Conservation (phyloP, 108 stramenopile genomes). For the Fragilariopsis cylindrus region DNA sequence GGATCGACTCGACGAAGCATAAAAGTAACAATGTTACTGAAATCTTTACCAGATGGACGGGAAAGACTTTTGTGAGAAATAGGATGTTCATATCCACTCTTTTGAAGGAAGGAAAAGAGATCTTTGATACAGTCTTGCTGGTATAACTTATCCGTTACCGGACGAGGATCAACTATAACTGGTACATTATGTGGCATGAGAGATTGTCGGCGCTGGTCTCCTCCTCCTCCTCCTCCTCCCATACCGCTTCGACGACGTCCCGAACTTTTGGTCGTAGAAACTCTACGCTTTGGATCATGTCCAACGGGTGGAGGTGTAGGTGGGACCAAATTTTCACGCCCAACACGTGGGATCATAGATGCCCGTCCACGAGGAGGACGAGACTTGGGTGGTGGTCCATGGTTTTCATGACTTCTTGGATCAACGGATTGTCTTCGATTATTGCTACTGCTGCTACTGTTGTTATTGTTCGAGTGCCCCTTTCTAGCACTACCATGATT, state of each 20-base stretch:
- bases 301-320: conserved; percentile 24
- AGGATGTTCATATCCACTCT: conserved; percentile 69
- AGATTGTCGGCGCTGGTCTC: conserved; percentile 36
- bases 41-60: conserved; percentile 94
- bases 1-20: conserved; percentile 87
- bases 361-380: conserved; percentile 35
- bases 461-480: background rate
- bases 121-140: conserved; percentile 62
- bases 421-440: conserved; percentile 23
- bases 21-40: conserved; percentile 93
- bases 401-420: conserved; percentile 2
- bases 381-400: conserved; percentile 1
- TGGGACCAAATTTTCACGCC: conserved; percentile 34
- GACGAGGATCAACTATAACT: conserved; percentile 50
- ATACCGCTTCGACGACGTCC: conserved; percentile 22
- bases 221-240: background rate
- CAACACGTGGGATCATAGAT: conserved; percentile 52
- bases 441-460: background rate
- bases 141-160: conserved; percentile 74
- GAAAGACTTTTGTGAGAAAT: conserved; percentile 76
- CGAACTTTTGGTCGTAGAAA: conserved; percentile 10
- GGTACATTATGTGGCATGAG: conserved; percentile 21
- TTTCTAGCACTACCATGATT: background rate
- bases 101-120: conserved; percentile 73
- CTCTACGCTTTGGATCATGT: background rate